Evolutionary conservation across 352 stramenopile species (phyloP), one percentile per base, ranked within the genome.

Genomic region (Phytophthora podocarpi): DNA sequence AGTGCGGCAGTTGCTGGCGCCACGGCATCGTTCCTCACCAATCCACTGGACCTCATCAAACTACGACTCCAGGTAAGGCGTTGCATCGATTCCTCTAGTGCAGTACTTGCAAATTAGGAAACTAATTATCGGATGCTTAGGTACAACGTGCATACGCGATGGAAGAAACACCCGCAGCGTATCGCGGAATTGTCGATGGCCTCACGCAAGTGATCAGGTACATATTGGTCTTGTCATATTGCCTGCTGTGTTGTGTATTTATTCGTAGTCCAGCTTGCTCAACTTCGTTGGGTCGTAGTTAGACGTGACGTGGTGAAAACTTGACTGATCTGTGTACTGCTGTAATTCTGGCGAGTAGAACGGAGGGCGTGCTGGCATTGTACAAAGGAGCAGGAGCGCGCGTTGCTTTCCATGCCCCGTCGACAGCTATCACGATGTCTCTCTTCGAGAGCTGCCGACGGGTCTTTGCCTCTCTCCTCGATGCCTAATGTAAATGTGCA

Each of bases 341-440:
- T 72, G n/a, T 16, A 52, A 15, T 31, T 54, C 12, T 55, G 24
- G 15, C 28, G 23, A 45, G 8, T 80, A 97, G 74, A 56, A 67
- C 79, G 5, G 92, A 97, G 53, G 97, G 97, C 15, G 35, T 98
- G 16, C 23, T 79, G 35, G 97, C 93, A 5, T 64, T 99, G 11
- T 99, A 98, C 74, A 96, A 97, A 67, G 97, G 97, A 3, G 93
- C 96, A 5, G 92, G 89, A 36, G 96, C 97, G 3, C 89, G 97
- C 24, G 85, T 99, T 41, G 76, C 95, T 5, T 98, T 99, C 73
- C 95, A 98, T 70, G 91, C 94, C 1, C 97, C 97, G 30, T 97
- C 91, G 8, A 99, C 93, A 3, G 97, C 96, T 34, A 96, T 99
- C 45, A 98, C 96, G 11, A 99, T 99, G 94, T 97, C 94, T 21